Percentiles rank a stretch among this genome's conserved stretches.
Conservation (phyloP, 768 basidiomycete species). For the Kwoniella sp. region DNA sequence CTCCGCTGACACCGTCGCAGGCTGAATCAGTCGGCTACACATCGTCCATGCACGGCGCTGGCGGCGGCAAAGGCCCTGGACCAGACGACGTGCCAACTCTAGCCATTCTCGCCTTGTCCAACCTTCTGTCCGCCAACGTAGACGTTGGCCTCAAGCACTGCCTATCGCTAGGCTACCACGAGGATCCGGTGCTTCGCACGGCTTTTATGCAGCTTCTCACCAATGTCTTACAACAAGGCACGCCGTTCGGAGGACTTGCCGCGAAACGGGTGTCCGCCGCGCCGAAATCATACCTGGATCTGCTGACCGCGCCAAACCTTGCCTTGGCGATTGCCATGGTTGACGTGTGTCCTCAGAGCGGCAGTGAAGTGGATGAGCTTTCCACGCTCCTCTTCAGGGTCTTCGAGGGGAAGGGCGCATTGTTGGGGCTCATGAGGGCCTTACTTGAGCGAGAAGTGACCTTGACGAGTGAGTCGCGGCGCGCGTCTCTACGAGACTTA, state of each 20-base stretch:
- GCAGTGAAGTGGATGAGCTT: slow-evolving; percentile 71
- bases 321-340: slow-evolving; percentile 71
- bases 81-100: slow-evolving; percentile 59
- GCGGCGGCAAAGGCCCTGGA: slow-evolving; percentile 1
- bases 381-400: slow-evolving; percentile 81
- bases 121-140: slow-evolving; percentile 78
- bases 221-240: slow-evolving; percentile 75
- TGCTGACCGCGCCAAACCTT: slow-evolving; percentile 25
- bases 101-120: slow-evolving; percentile 76
- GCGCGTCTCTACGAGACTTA: not conserved
- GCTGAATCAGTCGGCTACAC: slow-evolving; percentile 13
- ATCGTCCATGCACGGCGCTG: slow-evolving; percentile 11
- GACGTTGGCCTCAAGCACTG: slow-evolving; percentile 89
- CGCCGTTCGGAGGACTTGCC: slow-evolving; percentile 65
- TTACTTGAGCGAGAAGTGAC: slow-evolving; percentile 85
- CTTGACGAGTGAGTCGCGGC: slow-evolving; percentile 64
- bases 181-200: slow-evolving; percentile 67
- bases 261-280: slow-evolving; percentile 18
- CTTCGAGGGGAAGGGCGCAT: slow-evolving; percentile 73
- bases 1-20: not conserved
- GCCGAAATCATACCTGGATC: slow-evolving; percentile 26
- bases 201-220: slow-evolving; percentile 86
- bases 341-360: slow-evolving; percentile 72
- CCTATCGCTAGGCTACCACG: slow-evolving; percentile 73
- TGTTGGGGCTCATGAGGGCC: slow-evolving; percentile 73